Base-by-base conservation (phyloP, 805 yeast genomes). In the Danielia reshetovae region DNA sequence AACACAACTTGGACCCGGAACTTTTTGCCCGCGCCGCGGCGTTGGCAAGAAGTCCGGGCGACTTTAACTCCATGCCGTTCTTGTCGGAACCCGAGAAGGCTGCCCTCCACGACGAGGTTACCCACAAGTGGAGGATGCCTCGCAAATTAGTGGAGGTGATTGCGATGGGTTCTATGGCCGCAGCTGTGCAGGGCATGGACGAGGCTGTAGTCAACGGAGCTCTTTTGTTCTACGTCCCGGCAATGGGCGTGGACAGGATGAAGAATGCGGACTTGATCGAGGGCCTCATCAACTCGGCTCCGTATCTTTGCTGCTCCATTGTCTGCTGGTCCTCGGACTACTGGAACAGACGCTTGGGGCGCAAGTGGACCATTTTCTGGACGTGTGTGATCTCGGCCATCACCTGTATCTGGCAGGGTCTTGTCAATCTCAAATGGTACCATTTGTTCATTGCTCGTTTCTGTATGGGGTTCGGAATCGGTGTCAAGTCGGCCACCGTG, bases 181-280 rank as follows among this genome's bases (percentile, higher is more conserved):
- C 84, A 4, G 79, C 82, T 4, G 83, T 79, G 26, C 87, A 81
- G 52, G 87, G 87, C 34, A 78, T 78, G 84, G 87, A 81, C 54
- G 84, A 81, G 53, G 72, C 85, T 5, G 85, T 79, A 7, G 62
- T 77, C 39, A 79, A 80, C 43, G 87, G 86, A 24, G 86, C 86
- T 15, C 75, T 72, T 30, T 53, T 79, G 16, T 74, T 70, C 42
- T 81, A 77, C 54, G 84, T 85, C 2, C 35, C 44, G 2, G 70
- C 62, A 15, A 68, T 81, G 52, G 80, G 79, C 2, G 65, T 82
- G 28, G 38, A 39, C 15, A 36, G 38, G 3, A 40, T 55, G 52
- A 64, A 69, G 29, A 62, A 71, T 29, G 68, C 76, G 28, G 71
- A 73, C 33, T 75, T 81, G 73, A 55, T 76, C 10, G 68, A 74